These are phyloP conservation scores for Pancytospora philotis DNA, from an alignment of 371 early-diverging fungal species.

Conservation along the genomic window DNA sequence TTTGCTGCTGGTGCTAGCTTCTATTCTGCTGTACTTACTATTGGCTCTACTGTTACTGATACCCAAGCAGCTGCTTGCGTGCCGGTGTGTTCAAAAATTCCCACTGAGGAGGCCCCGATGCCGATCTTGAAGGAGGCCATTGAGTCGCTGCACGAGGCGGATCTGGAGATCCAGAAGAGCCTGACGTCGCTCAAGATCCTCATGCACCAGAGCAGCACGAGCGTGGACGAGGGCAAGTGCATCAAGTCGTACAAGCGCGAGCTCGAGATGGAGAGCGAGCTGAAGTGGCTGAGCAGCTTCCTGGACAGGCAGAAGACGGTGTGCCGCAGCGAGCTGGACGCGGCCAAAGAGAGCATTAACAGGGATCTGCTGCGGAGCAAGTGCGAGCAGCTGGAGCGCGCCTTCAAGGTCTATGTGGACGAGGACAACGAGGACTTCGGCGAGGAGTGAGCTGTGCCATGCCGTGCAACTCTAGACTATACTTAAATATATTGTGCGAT, in stretches of 20 bases:
- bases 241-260: conserved; percentile 23
- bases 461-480: too few species aligned
- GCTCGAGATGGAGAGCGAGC: not conserved
- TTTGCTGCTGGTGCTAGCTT: too few species aligned
- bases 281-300: conserved; percentile 11
- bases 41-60: too few species aligned
- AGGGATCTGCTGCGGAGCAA: not conserved
- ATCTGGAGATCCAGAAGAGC: not conserved
- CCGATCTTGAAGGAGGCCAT: too few species aligned
- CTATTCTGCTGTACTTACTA: too few species aligned
- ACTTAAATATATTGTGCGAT: too few species aligned
- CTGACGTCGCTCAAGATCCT: conserved; percentile 11
- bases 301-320: not conserved
- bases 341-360: conserved; percentile 2
- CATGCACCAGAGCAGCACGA: not conserved
- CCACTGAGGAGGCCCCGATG: too few species aligned
- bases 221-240: not conserved
- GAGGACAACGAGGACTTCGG: conserved; percentile 2
- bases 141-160: conserved; percentile 2
- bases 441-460: not conserved
- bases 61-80: too few species aligned
- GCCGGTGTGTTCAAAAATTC: too few species aligned
- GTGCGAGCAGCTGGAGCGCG: conserved; percentile 7
- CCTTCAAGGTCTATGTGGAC: too few species aligned
- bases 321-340: not conserved